Percentiles rank a stretch among this genome's conserved stretches.
Conservation (phyloP, 202 grass and related monocot genomes). For the Panicum hallii region DNA sequence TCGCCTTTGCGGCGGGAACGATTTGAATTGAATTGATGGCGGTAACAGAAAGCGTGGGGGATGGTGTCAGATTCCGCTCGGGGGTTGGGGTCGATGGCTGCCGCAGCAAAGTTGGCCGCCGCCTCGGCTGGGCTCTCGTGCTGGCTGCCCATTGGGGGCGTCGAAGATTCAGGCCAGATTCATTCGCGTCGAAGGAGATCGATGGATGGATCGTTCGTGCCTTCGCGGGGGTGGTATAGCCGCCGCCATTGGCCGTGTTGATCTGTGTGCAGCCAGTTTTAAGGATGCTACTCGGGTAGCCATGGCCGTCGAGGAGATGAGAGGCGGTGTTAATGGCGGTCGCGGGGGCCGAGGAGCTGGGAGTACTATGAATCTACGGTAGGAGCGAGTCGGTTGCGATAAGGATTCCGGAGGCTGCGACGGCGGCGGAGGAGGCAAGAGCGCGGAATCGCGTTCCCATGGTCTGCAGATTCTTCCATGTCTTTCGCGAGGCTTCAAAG, state of each 20-base stretch:
- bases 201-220: not conserved
- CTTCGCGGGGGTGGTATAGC: not conserved
- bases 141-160: not conserved
- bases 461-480: not conserved
- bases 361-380: slow-evolving; percentile 30
- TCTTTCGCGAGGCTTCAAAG: not conserved
- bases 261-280: slow-evolving; percentile 45
- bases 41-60: slow-evolving; percentile 48
- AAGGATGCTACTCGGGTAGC: slow-evolving; percentile 50
- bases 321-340: slow-evolving; percentile 43
- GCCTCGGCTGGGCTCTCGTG: slow-evolving; percentile 1
- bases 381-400: slow-evolving; percentile 21
- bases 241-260: not conserved
- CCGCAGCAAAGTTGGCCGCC: slow-evolving; percentile 37
- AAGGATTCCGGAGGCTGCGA: slow-evolving; percentile 12
- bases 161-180: slow-evolving; percentile 59
- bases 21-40: slow-evolving; percentile 47
- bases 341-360: slow-evolving; percentile 45
- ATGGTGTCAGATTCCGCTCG: slow-evolving; percentile 56
- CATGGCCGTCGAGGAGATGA: slow-evolving; percentile 34
- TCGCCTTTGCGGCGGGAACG: slow-evolving; percentile 51
- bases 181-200: not conserved
- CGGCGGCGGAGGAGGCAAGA: not conserved
- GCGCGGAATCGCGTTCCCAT: not conserved
- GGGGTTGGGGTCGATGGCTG: slow-evolving; percentile 36